These are phyloP conservation scores for Murraya koenigii DNA, from an alignment of 345 rosid species.

Conservation along the genomic window DNA sequence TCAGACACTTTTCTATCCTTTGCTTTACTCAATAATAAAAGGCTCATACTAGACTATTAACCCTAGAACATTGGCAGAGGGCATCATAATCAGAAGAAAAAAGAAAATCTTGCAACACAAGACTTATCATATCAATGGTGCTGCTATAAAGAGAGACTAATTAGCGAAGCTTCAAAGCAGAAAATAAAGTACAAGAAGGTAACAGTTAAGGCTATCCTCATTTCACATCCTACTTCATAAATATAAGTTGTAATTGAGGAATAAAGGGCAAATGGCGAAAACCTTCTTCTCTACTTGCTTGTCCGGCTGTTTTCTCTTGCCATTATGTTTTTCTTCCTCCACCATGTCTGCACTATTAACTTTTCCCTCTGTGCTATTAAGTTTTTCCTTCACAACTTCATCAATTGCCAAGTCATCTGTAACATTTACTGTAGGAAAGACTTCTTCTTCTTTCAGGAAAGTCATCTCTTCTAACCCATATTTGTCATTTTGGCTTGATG, in stretches of 20 bases:
- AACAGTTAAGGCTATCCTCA: conserved; percentile 1
- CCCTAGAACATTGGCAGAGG: background rate
- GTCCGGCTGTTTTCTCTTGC: conserved; percentile 72
- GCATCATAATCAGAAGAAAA: background rate
- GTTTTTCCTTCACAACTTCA: conserved; percentile 37
- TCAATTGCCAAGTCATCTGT: conserved; percentile 38
- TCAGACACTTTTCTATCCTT: background rate
- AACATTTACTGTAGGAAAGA: conserved; percentile 42
- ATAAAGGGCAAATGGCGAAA: conserved; percentile 3
- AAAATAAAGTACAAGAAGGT: conserved; percentile 9
- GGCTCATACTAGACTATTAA: background rate
- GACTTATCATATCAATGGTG: background rate
- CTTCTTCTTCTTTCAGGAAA: conserved; percentile 73
- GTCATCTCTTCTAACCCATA: conserved; percentile 86
- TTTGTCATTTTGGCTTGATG: conserved; percentile 28
- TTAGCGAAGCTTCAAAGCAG: conserved; percentile 1
- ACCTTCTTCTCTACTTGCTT: conserved; percentile 68
- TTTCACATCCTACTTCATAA: background rate
- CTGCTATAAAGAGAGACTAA: background rate
- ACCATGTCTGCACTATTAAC: conserved; percentile 37
- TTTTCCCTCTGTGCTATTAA: conserved; percentile 40
- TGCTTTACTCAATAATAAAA: background rate
- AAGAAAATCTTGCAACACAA: background rate
- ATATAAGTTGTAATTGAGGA: conserved; percentile 3
- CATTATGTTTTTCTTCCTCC: conserved; percentile 38